These are phyloP conservation scores for Tylopilus sp. DNA, from an alignment of 768 basidiomycete genomes.

Conservation along the genomic window DNA sequence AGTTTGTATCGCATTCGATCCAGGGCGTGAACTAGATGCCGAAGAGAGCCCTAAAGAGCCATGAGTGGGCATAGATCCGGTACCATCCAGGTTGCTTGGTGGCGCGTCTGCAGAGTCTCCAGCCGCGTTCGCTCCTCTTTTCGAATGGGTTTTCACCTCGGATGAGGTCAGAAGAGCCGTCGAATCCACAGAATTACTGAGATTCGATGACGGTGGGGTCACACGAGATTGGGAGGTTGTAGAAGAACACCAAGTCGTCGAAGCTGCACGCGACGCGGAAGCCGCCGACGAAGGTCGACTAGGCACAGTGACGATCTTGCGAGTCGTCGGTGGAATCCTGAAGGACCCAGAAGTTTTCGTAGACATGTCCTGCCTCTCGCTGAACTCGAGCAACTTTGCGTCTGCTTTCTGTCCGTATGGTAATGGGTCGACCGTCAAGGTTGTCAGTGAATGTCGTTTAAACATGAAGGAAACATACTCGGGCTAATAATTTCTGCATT, in stretches of 20 bases:
- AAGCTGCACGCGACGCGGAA: not conserved
- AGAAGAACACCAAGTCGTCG: not conserved
- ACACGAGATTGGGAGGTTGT: conserved; percentile 2
- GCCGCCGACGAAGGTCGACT: not conserved
- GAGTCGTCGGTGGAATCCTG: not conserved
- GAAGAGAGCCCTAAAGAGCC: not conserved
- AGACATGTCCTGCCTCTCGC: not conserved
- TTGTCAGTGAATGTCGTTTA: not conserved
- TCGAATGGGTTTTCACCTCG: not conserved
- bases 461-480: conserved; percentile 16
- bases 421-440: not conserved
- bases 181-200: not conserved
- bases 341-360: not conserved
- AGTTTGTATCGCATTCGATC: not conserved
- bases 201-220: not conserved
- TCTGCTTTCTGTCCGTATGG: not conserved
- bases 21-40: not conserved
- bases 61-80: not conserved
- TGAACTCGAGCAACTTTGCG: not conserved
- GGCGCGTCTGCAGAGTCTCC: not conserved
- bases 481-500: conserved; percentile 11
- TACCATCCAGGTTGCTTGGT: not conserved
- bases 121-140: not conserved
- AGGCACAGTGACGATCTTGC: not conserved
- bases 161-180: conserved; percentile 3